Evolutionary conservation across 2,329 filamentous ascomycete genomes (phyloP).

Genomic region (Nemania sp.): DNA sequence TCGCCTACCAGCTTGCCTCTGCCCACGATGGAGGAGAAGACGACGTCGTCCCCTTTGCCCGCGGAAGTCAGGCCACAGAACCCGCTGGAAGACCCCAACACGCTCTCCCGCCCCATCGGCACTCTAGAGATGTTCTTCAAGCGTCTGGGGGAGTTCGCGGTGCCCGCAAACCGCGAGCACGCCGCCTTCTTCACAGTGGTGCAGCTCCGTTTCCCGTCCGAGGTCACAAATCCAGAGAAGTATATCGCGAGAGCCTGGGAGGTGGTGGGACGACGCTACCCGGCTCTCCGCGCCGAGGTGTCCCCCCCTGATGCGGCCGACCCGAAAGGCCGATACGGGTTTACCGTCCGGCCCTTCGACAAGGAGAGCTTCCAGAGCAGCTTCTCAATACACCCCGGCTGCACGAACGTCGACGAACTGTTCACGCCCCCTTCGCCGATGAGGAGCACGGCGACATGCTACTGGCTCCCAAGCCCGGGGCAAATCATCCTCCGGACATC

Average conservation of each 20-base stretch:
- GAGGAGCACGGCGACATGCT: conserved; percentile 25
- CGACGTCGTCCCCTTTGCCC: background rate
- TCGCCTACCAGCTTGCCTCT: background rate
- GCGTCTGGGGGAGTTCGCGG: conserved; percentile 31
- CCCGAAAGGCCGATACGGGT: background rate
- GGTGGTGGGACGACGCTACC: conserved; percentile 20
- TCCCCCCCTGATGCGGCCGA: background rate
- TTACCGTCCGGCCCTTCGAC: conserved; percentile 9
- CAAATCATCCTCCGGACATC: conserved; percentile 27
- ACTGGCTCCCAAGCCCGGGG: conserved; percentile 26
- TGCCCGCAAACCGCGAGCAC: conserved; percentile 36
- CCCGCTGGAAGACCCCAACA: background rate
- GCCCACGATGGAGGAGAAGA: background rate
- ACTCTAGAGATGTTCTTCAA: conserved; percentile 39
- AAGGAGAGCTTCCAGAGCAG: conserved; percentile 8
- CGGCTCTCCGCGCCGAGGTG: conserved; percentile 24
- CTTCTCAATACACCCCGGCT: conserved; percentile 17
- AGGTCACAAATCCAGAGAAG: conserved; percentile 24
- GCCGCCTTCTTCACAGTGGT: conserved; percentile 37
- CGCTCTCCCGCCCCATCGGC: conserved; percentile 22
- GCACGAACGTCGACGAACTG: conserved; percentile 14
- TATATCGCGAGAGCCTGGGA: conserved; percentile 27
- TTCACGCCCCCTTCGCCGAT: conserved; percentile 14
- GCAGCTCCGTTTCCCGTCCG: conserved; percentile 20
- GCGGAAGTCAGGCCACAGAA: background rate